phyloP scores from a whole-genome alignment of 371 early-diverging fungal species.

The Mortierella sp. region DNA sequence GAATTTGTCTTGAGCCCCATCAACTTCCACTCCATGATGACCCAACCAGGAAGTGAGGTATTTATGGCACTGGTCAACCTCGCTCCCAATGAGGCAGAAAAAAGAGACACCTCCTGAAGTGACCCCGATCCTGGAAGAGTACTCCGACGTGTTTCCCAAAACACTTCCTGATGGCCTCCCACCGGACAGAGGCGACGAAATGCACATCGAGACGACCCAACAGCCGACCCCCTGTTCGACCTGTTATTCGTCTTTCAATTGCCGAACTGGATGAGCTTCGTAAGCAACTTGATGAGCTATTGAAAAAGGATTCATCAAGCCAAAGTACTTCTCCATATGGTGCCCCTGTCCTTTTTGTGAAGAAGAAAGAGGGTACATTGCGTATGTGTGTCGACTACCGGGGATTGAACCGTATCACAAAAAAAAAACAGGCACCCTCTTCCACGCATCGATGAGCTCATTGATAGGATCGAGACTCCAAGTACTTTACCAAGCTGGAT shows the following conservation, averaged over 20 bases:
- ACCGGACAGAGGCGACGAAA: background rate
- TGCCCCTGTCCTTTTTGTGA: constrained; percentile 2
- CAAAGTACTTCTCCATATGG: no score
- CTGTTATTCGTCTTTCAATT: constrained; percentile 32
- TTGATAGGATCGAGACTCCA: constrained; percentile 49
- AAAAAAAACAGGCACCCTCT: background rate
- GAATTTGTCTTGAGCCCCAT: constrained; percentile 12
- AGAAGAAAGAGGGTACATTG: constrained; percentile 16
- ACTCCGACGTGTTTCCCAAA: background rate
- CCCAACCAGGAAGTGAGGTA: constrained; percentile 2
- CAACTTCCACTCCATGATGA: constrained; percentile 4
- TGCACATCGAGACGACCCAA: constrained; percentile 30
- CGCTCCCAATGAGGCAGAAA: no score
- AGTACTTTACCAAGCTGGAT: constrained; percentile 60
- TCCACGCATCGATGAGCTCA: background rate
- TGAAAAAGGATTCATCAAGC: no score
- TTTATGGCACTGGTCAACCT: constrained; percentile 8
- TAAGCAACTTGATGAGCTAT: no score
- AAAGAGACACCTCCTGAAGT: no score
- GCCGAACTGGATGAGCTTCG: constrained; percentile 27
- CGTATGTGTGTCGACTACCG: constrained; percentile 22
- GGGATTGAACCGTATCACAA: constrained; percentile 15
- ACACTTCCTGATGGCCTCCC: background rate
- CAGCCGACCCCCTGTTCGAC: constrained; percentile 20
- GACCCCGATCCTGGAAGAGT: background rate